phyloP scores from a whole-genome alignment of 345 rosid species.

The Salix suchowensis region DNA sequence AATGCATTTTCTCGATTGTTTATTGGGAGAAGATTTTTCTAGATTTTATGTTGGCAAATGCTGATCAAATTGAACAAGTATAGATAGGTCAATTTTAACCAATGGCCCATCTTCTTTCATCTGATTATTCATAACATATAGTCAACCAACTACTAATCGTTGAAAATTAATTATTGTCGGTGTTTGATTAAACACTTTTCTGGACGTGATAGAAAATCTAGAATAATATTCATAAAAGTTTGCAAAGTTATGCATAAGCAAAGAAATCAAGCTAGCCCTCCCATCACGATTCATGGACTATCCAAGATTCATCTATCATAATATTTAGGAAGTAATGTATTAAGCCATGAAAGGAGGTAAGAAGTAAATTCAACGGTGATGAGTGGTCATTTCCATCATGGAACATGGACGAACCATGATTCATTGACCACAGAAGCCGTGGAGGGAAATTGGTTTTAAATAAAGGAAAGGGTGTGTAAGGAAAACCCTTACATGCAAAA shows the following conservation, averaged over 20 bases:
- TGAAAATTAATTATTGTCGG: neutral
- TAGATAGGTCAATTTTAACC: neutral
- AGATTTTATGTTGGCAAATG: too few relatives aligned
- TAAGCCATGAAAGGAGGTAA: too few relatives aligned
- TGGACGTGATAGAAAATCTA: neutral
- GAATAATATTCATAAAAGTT: neutral
- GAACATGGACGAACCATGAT: neutral
- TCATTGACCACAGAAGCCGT: neutral
- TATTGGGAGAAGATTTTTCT: too few relatives aligned
- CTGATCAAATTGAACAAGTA: neutral
- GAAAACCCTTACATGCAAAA: neutral
- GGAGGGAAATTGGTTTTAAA: constrained; percentile 5
- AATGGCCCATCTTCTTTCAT: neutral
- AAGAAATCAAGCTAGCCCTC: neutral
- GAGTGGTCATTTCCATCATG: neutral
- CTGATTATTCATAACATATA: neutral
- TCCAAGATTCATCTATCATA: neutral
- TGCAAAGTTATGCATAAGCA: neutral
- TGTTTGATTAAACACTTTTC: neutral
- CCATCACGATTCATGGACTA: neutral
- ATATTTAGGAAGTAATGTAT: neutral
- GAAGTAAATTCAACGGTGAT: neutral
- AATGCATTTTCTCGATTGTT: neutral
- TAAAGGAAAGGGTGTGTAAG: constrained; percentile 9
- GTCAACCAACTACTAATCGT: neutral